Base-by-base conservation (phyloP, 2,329 filamentous ascomycete genomes). In the Keithomyces neogunnii region DNA sequence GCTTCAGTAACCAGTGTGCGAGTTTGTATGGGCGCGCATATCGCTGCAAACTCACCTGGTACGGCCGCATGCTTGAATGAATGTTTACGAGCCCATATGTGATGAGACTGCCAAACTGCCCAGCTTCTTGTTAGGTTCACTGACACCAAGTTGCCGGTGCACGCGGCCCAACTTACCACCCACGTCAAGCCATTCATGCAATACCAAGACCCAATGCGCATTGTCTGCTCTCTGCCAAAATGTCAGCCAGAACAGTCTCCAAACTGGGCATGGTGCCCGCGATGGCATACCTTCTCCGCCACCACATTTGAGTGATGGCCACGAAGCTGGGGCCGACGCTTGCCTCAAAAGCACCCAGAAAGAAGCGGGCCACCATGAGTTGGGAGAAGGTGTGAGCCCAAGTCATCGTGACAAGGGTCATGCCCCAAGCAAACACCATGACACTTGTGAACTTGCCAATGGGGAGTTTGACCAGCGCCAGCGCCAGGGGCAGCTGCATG, bases 251-350 rank as follows among this genome's bases (percentile, higher is more conserved):
- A 48, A 32, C 6, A 7, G n/a, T 9, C 13, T 8, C 30, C 19
- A 11, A 31, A 52, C 30, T 19, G 19, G 19, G 19, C 19, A 19
- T 19, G 19, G 19, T 19, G 19, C 19, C 19, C 19, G 19, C 19
- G 19, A 19, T 19, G 19, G 19, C 19, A 19, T 56, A 66, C 52
- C 73, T 69, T 48, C 79, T 71, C 42, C 77, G 72, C 69, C 77
- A 84, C 80, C 80, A 84, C 76, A 82, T 81, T 50, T 77, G 73
- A 1, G 78, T 80, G 35, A 81, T 77, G 19, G 77, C 76, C 13
- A 81, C 69, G 55, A 81, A 82, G 26, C 73, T 74, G 0, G 79
- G 78, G 2, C 65, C 66, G 39, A 69, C 59, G 42, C 65, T 66
- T 3, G 66, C 73, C 57, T 84, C 80, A 59, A 82, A 82, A 1